A percentile compares a stretch with the other conserved stretches of the same genome.
Conservation (phyloP, 805 yeast genomes). For the Starmerella apis region DNA sequence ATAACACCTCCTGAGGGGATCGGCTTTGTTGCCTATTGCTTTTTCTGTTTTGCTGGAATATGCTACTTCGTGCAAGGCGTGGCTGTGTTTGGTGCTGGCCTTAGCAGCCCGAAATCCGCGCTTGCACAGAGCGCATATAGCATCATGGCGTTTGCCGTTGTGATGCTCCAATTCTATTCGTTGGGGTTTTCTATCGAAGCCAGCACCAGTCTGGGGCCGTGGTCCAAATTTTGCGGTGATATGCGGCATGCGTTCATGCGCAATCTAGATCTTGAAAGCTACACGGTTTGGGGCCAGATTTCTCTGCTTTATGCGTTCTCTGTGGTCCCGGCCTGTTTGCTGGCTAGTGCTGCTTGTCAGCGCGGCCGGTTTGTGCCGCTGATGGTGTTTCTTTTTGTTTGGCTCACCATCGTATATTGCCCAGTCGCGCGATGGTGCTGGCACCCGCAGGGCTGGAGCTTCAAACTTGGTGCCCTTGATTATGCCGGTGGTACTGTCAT, state of each 20-base stretch:
- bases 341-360: constrained; percentile 65
- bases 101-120: constrained; percentile 57
- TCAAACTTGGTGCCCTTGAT: constrained; percentile 51
- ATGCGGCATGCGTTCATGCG: constrained; percentile 43
- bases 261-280: constrained; percentile 30
- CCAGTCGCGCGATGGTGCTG: constrained; percentile 68
- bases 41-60: constrained; percentile 22
- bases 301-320: constrained; percentile 56
- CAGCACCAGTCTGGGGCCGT: constrained; percentile 31
- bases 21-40: constrained; percentile 19
- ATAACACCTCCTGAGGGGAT: constrained; percentile 3
- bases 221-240: constrained; percentile 42
- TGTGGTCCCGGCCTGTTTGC: constrained; percentile 51
- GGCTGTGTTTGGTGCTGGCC: constrained; percentile 56
- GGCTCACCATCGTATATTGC: constrained; percentile 65
- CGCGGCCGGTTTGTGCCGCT: constrained; percentile 62
- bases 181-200: constrained; percentile 59
- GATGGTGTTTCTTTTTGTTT: constrained; percentile 53
- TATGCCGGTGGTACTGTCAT: constrained; percentile 75
- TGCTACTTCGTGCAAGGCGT: constrained; percentile 24
- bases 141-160: constrained; percentile 48
- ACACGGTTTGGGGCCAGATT: constrained; percentile 37
- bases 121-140: constrained; percentile 55
- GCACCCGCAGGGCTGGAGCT: constrained; percentile 60
- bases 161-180: constrained; percentile 58